Base-by-base conservation (phyloP, 257 asterid species). In the Agastache rugosa region DNA sequence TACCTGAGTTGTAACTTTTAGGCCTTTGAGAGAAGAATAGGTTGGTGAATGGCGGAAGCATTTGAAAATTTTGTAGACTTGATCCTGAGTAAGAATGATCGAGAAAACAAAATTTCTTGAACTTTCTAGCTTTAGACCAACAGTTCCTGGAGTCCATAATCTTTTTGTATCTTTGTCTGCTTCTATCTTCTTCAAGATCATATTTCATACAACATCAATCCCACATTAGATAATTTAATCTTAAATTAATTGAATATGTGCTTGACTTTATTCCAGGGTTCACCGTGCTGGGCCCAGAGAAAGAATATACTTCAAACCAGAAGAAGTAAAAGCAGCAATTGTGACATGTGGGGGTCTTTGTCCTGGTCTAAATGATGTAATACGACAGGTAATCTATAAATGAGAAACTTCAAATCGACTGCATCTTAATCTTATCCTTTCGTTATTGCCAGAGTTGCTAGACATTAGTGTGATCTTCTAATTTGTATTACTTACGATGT, bases 291-390 rank as follows among this genome's bases (percentile, higher is more conserved):
- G 98, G 64, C 97, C 97, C 65, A 84, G 97, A 72, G 96, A 88
- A 75, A 92, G 88, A 76, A 90, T 90, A 82, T 90, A 83, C 79
- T 92, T 82, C 81, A 90, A 86, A 84, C 97, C 96, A 59, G 97
- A 92, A 80, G 90, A 88, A 69, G 98, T 92, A 50, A 92, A 90
- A 83, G 96, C 98, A 73, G 98, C 98, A 37, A 88, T 90, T 72
- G 92, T 92, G 59, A 92, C 98, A 51, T 92, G 98, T 86, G 98
- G 98, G 31, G 98, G 98, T 54, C 98, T 92, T 84, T 92, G 98
- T 80, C 98, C 98, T 69, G 98, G 98, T 67, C 96, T 92, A 64
- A 92, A 92, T 80, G 96, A 92, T 88, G 97, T 92, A 39, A 90
- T 90, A 60, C 83, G 97, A 68, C 97, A 92, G 92, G 96, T 92